Conservation (phyloP, 805 yeast species). For the Blastobotrys robertii region DNA sequence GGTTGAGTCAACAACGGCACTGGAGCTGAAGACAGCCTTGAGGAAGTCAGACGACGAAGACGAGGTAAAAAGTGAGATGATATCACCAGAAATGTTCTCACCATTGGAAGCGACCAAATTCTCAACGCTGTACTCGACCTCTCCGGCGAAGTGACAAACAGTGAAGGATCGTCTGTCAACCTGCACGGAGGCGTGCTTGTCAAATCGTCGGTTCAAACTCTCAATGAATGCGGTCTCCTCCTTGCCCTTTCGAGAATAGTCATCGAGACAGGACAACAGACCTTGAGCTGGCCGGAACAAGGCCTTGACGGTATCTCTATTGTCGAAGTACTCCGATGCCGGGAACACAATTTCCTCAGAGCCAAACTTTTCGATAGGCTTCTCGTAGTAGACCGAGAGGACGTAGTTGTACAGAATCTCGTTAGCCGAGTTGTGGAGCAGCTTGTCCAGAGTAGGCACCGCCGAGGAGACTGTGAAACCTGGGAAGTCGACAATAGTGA, state of each 20-base stretch:
- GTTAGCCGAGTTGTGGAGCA: slow-evolving; percentile 34
- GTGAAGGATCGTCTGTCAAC: slow-evolving; percentile 35
- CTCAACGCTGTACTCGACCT: slow-evolving; percentile 44
- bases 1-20: slow-evolving; percentile 30
- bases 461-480: slow-evolving; percentile 29
- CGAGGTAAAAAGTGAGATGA: slow-evolving; percentile 30
- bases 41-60: slow-evolving; percentile 31
- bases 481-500: slow-evolving; percentile 33
- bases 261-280: slow-evolving; percentile 29
- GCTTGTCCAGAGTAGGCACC: slow-evolving; percentile 29
- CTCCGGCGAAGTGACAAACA: slow-evolving; percentile 49
- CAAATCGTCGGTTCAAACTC: slow-evolving; percentile 25
- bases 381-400: slow-evolving; percentile 29
- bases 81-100: slow-evolving; percentile 39
- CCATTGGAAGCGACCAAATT: slow-evolving; percentile 42
- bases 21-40: slow-evolving; percentile 24
- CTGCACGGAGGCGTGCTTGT: slow-evolving; percentile 20
- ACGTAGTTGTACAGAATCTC: slow-evolving; percentile 32
- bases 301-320: slow-evolving; percentile 45
- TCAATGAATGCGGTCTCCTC: slow-evolving; percentile 25
- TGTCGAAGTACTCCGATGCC: slow-evolving; percentile 47
- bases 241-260: slow-evolving; percentile 29
- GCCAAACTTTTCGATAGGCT: slow-evolving; percentile 29
- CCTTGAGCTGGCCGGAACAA: slow-evolving; percentile 35
- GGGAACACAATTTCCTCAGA: slow-evolving; percentile 38